Evolutionary conservation across 1,284 basidiomycete genomes (phyloP).

Genomic region (Earliella scabrosa): DNA sequence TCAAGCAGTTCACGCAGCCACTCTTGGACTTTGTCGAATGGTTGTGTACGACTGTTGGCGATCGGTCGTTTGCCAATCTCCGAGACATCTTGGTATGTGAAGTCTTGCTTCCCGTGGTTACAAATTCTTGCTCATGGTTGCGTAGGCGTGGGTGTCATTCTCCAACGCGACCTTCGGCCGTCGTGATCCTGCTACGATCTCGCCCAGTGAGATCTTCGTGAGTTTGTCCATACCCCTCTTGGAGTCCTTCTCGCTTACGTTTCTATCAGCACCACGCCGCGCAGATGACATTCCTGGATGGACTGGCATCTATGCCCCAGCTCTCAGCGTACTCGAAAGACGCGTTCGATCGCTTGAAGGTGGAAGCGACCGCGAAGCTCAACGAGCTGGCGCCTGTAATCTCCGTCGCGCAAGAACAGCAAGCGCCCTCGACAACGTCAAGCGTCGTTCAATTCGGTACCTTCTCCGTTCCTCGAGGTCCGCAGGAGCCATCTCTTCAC

Average conservation of each 20-base stretch:
- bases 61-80: conserved; percentile 74
- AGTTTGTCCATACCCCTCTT: conserved; percentile 42
- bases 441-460: conserved; percentile 69
- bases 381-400: conserved; percentile 55
- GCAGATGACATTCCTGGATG: conserved; percentile 86
- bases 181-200: conserved; percentile 42
- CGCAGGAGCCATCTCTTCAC: conserved; percentile 39
- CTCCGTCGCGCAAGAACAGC: conserved; percentile 21
- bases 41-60: conserved; percentile 72
- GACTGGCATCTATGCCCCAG: conserved; percentile 79
- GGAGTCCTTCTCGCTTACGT: background rate
- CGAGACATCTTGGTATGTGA: conserved; percentile 86
- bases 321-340: conserved; percentile 57
- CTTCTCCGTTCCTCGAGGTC: conserved; percentile 76
- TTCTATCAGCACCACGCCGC: conserved; percentile 80
- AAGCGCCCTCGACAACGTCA: conserved; percentile 41
- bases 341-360: conserved; percentile 52
- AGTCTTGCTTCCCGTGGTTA: background rate
- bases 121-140: background rate
- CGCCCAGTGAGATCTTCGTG: conserved; percentile 69
- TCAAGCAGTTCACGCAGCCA: conserved; percentile 63
- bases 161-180: conserved; percentile 65
- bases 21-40: conserved; percentile 87
- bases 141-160: conserved; percentile 93
- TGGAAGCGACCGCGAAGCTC: conserved; percentile 52